These are phyloP conservation scores for Alternaria consortialis DNA, from an alignment of 2,329 filamentous ascomycete species.

Conservation along the genomic window DNA sequence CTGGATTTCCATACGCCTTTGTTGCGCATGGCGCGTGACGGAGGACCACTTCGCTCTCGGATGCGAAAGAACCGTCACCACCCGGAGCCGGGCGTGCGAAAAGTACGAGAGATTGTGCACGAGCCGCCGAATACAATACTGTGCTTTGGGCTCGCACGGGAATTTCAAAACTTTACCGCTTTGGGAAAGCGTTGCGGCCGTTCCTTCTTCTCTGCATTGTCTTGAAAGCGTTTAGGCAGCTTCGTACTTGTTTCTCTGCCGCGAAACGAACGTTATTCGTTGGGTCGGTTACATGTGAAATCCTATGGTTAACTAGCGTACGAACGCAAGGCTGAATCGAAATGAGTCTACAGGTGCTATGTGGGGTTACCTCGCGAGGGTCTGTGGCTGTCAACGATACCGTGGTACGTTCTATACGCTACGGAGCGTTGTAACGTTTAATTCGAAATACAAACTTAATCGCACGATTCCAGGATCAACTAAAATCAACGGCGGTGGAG, in stretches of 20 bases:
- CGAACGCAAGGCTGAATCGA: conserved; percentile 15
- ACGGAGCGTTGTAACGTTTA: not conserved
- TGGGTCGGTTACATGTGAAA: conserved; percentile 17
- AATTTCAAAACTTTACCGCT: conserved; percentile 12
- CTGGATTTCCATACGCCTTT: not conserved
- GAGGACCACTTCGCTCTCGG: conserved; percentile 1
- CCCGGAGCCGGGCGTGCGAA: not conserved
- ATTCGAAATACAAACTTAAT: conserved; percentile 6
- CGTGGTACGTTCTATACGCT: not conserved
- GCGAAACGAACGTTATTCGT: conserved; percentile 8
- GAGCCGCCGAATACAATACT: conserved; percentile 9
- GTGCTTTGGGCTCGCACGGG: conserved; percentile 17
- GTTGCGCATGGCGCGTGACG: not conserved
- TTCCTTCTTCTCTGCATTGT: conserved; percentile 6
- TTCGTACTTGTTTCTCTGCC: conserved; percentile 10
- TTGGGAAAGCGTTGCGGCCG: conserved; percentile 25
- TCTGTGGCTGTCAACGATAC: not conserved
- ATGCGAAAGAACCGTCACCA: conserved; percentile 1
- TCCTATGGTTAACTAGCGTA: conserved; percentile 1
- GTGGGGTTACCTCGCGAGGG: not conserved
- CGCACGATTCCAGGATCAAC: conserved; percentile 3
- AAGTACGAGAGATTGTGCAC: conserved; percentile 5
- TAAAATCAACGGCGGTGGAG: conserved; percentile 3
- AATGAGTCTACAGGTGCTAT: conserved; percentile 7
- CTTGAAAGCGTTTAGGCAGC: conserved; percentile 15